Conservation (phyloP, 1,139 yeast species). For the Lodderomyces oxycetoniae region DNA sequence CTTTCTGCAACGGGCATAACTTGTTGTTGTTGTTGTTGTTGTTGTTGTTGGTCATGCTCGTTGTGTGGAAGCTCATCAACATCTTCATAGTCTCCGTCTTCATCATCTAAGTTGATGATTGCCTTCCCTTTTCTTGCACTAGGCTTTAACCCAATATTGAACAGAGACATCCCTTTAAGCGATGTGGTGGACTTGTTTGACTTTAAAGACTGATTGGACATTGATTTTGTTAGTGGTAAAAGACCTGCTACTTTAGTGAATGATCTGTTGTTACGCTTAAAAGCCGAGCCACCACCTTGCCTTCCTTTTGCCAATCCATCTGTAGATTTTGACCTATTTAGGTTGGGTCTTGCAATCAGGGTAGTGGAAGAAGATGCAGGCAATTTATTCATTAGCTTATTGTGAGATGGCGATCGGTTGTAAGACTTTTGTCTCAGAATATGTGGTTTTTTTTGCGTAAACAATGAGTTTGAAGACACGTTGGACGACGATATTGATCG, state of each 20-base stretch:
- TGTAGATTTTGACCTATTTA: conserved; percentile 41
- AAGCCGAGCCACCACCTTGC: conserved; percentile 16
- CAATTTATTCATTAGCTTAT: conserved; percentile 21
- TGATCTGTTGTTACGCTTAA: conserved; percentile 36
- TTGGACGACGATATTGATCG: conserved; percentile 12
- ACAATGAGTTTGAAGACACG: conserved; percentile 7
- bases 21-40: conserved; percentile 3
- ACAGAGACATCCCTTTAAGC: conserved; percentile 27
- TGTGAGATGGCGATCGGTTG: conserved; percentile 33
- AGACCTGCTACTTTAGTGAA: conserved; percentile 33
- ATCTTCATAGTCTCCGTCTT: conserved; percentile 28
- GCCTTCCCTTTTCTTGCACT: conserved; percentile 40
- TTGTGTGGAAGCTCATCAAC: conserved; percentile 14
- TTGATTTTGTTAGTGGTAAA: conserved; percentile 40
- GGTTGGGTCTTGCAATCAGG: conserved; percentile 24
- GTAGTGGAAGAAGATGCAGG: conserved; percentile 12
- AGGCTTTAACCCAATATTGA: conserved; percentile 31
- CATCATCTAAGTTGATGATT: conserved; percentile 29
- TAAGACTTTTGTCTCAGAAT: conserved; percentile 14
- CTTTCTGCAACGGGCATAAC: conserved; percentile 14
- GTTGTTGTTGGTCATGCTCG: conserved; percentile 12
- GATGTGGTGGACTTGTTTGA: conserved; percentile 34
- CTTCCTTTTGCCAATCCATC: conserved; percentile 34
- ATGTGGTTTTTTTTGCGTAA: conserved; percentile 9
- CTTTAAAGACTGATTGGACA: conserved; percentile 26